Percentiles rank a stretch among this genome's conserved stretches.
Evolutionary conservation across 2,329 filamentous ascomycete species (phyloP).

Genomic region (Elsinoe australis): DNA sequence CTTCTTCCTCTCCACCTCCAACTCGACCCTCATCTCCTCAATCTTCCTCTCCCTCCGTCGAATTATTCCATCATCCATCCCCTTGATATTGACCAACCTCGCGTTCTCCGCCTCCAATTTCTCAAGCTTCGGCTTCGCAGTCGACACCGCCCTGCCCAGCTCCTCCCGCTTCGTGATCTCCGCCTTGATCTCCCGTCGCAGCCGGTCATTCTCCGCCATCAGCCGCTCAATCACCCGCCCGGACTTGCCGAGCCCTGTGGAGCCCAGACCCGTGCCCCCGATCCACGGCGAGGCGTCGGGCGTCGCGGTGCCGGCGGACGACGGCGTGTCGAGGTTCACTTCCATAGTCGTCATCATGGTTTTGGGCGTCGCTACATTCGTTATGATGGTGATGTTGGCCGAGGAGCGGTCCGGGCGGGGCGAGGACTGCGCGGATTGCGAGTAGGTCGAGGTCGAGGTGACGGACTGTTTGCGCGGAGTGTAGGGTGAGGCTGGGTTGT

Average conservation of each 20-base stretch:
- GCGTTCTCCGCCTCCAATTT: slow-evolving; percentile 61
- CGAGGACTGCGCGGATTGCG: not conserved
- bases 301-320: slow-evolving; percentile 14
- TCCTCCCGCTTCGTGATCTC: slow-evolving; percentile 53
- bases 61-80: slow-evolving; percentile 62
- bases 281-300: slow-evolving; percentile 20
- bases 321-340: slow-evolving; percentile 14
- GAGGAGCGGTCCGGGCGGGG: not conserved
- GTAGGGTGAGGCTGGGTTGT: not conserved
- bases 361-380: slow-evolving; percentile 6
- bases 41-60: slow-evolving; percentile 68
- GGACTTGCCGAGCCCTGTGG: slow-evolving; percentile 51
- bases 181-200: slow-evolving; percentile 57
- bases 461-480: not conserved
- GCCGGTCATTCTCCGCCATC: slow-evolving; percentile 69
- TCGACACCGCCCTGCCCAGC: slow-evolving; percentile 58
- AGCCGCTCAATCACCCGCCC: slow-evolving; percentile 73
- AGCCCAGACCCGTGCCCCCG: slow-evolving; percentile 20
- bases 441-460: not conserved
- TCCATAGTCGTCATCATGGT: slow-evolving; percentile 2
- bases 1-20: slow-evolving; percentile 58
- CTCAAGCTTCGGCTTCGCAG: slow-evolving; percentile 65
- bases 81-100: slow-evolving; percentile 59
- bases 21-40: slow-evolving; percentile 55
- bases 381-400: slow-evolving; percentile 7